Evolutionary conservation across 2,329 filamentous ascomycete genomes (phyloP).

Genomic region (Fusarium udum): DNA sequence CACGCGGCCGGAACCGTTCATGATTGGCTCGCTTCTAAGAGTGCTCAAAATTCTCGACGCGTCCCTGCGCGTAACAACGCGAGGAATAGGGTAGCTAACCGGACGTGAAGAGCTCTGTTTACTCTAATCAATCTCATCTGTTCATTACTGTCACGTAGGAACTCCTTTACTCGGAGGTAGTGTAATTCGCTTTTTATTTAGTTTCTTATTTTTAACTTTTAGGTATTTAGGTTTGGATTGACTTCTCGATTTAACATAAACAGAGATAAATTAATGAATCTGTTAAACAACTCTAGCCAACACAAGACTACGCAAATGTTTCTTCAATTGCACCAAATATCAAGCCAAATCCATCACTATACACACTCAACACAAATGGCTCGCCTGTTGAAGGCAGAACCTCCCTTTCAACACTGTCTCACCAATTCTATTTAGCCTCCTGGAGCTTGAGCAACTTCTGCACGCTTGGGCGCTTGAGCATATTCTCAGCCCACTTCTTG

Average conservation of each 20-base stretch:
- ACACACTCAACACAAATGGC: fast-evolving
- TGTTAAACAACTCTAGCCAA: too few species aligned
- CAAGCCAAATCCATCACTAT: fast-evolving
- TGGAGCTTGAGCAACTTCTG: neutral
- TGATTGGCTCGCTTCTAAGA: neutral
- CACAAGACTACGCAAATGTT: too few species aligned
- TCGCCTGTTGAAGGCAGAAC: fast-evolving
- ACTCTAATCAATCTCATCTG: fast-evolving
- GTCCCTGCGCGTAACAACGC: fast-evolving
- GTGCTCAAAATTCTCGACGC: fast-evolving
- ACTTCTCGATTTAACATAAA: too few species aligned
- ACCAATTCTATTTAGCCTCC: neutral
- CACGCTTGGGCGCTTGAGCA: neutral
- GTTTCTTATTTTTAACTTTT: too few species aligned
- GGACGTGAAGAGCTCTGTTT: fast-evolving
- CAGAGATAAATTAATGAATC: too few species aligned
- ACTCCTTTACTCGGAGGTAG: too few species aligned
- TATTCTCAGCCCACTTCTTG: neutral
- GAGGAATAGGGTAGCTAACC: neutral
- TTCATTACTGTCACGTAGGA: too few species aligned
- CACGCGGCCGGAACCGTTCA: slow-evolving; percentile 14
- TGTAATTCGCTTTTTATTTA: too few species aligned
- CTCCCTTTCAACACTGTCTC: fast-evolving
- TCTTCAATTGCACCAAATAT: fast-evolving
- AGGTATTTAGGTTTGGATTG: too few species aligned